Percentiles rank a stretch among this genome's conserved stretches.
These are phyloP conservation scores for Rhizoclosmatium sp. DNA, from an alignment of 192 early-diverging fungal genomes.

Conservation along the genomic window DNA sequence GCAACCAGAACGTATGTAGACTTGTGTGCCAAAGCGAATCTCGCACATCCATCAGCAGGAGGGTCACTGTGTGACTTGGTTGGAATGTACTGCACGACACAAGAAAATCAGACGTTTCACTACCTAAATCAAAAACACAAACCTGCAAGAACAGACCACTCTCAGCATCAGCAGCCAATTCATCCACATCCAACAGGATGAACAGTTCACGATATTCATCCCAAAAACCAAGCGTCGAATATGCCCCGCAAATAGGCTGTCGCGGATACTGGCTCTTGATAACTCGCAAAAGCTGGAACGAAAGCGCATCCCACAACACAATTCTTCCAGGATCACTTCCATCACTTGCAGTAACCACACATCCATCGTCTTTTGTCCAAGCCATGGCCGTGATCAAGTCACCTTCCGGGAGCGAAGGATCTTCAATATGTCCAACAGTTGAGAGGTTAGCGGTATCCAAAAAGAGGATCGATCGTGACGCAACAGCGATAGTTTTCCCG, in stretches of 20 bases:
- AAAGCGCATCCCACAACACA: conserved; percentile 39
- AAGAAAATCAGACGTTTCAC: neutral
- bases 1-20: conserved; percentile 34
- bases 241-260: conserved; percentile 35
- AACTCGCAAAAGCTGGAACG: conserved; percentile 30
- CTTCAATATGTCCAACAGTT: neutral
- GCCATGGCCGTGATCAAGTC: conserved; percentile 41
- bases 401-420: conserved; percentile 34
- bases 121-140: neutral
- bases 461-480: conserved; percentile 30
- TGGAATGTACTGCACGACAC: neutral
- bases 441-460: conserved; percentile 15
- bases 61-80: conserved; percentile 36
- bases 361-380: conserved; percentile 46
- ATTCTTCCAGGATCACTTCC: conserved; percentile 41
- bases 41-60: conserved; percentile 36
- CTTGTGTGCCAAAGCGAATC: conserved; percentile 40
- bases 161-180: conserved; percentile 39
- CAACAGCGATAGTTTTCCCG: conserved; percentile 30
- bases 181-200: conserved; percentile 43
- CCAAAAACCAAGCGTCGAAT: conserved; percentile 41
- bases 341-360: conserved; percentile 41
- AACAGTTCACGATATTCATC: conserved; percentile 41
- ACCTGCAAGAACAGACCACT: conserved; percentile 41
- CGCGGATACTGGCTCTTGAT: conserved; percentile 44